These are phyloP conservation scores for Helichrysum umbraculigerum DNA, from an alignment of 129 eudicot genomes.

Conservation along the genomic window DNA sequence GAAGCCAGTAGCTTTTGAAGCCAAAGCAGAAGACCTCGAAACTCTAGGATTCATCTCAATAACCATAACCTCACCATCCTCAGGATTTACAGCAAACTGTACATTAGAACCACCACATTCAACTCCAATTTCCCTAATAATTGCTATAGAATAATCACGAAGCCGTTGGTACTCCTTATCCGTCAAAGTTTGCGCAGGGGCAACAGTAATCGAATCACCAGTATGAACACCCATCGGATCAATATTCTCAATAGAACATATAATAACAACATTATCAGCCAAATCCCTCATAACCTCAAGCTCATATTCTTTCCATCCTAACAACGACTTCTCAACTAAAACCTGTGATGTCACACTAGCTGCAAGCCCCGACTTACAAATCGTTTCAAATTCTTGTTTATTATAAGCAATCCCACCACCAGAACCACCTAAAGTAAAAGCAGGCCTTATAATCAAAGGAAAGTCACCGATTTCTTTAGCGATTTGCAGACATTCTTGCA, in stretches of 20 bases:
- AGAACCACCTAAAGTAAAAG: constrained; percentile 89
- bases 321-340: constrained; percentile 84
- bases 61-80: constrained; percentile 94
- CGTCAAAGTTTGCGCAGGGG: constrained; percentile 95
- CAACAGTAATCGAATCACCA: constrained; percentile 93
- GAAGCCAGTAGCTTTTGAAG: constrained; percentile 96
- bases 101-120: constrained; percentile 99
- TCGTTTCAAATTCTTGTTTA: constrained; percentile 83
- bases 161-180: constrained; percentile 94
- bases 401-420: constrained; percentile 99
- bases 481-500: constrained; percentile 78
- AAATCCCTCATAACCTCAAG: constrained; percentile 96
- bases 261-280: constrained; percentile 93
- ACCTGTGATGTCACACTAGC: constrained; percentile 92
- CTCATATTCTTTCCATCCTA: constrained; percentile 99
- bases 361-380: constrained; percentile 93
- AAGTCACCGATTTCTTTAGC: constrained; percentile 81
- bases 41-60: constrained; percentile 98
- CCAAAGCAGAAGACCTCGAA: constrained; percentile 91
- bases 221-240: constrained; percentile 96
- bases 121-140: constrained; percentile 98
- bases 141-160: constrained; percentile 91
- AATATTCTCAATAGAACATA: constrained; percentile 87
- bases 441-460: constrained; percentile 91
- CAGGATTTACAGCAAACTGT: constrained; percentile 91